Evolutionary conservation across 768 basidiomycete species (phyloP).

Genomic region (Boletus edulis): DNA sequence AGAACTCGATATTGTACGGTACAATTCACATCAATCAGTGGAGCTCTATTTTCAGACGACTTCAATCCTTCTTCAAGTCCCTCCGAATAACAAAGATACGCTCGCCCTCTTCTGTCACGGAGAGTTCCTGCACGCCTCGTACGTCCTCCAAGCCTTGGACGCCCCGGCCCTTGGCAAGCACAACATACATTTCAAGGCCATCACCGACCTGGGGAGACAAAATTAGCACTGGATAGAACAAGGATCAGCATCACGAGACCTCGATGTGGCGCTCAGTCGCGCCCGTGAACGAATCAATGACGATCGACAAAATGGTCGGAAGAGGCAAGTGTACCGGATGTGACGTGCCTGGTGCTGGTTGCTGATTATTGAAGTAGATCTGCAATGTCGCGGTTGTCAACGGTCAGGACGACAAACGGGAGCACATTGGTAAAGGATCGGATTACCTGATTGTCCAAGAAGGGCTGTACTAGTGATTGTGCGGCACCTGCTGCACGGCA

Average conservation of each 20-base stretch:
- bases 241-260: constrained; percentile 42
- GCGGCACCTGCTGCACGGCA: constrained; percentile 97
- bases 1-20: too few relatives aligned
- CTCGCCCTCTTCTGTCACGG: constrained; percentile 60
- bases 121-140: constrained; percentile 62
- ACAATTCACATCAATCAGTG: too few relatives aligned
- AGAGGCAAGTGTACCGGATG: constrained; percentile 85
- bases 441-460: constrained; percentile 98
- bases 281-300: constrained; percentile 94
- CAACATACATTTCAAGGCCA: constrained; percentile 89
- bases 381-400: constrained; percentile 30
- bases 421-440: too few relatives aligned
- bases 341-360: constrained; percentile 62
- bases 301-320: constrained; percentile 74
- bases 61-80: constrained; percentile 81
- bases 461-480: constrained; percentile 92
- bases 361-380: constrained; percentile 99
- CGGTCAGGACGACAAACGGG: constrained; percentile 8
- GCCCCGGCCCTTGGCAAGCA: constrained; percentile 66
- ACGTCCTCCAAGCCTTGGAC: constrained; percentile 56
- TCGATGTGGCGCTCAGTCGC: constrained; percentile 99
- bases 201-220: constrained; percentile 74
- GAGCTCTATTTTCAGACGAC: too few relatives aligned
- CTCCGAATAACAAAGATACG: constrained; percentile 72
- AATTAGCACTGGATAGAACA: constrained; percentile 1